phyloP scores from a whole-genome alignment of 805 yeast species.

The Candida parachauliodes region DNA sequence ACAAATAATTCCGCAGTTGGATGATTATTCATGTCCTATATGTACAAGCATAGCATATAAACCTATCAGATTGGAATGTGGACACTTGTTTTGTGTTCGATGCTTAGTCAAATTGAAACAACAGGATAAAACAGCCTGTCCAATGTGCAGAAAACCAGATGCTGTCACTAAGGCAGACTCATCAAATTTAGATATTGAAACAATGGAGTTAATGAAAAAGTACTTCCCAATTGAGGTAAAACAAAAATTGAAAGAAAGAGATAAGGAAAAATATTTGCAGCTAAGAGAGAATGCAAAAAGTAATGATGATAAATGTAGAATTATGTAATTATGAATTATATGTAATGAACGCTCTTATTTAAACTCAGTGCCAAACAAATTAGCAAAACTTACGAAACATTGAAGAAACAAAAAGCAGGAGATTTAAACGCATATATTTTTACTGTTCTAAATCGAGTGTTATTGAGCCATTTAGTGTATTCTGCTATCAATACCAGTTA shows the following conservation, averaged over 20 bases:
- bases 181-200: slow-evolving; percentile 52
- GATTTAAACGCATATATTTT: no score
- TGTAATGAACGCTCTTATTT: background rate
- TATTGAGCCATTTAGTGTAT: no score
- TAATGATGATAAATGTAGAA: background rate
- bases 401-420: no score
- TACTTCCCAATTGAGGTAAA: slow-evolving; percentile 69
- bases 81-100: slow-evolving; percentile 68
- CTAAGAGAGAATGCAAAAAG: slow-evolving; percentile 3
- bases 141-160: slow-evolving; percentile 54
- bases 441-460: no score
- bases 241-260: slow-evolving; percentile 53
- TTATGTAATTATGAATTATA: background rate
- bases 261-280: slow-evolving; percentile 34
- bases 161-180: slow-evolving; percentile 60
- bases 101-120: slow-evolving; percentile 69
- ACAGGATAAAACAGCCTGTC: slow-evolving; percentile 57
- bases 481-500: no score
- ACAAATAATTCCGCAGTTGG: slow-evolving; percentile 65
- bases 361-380: no score
- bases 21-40: slow-evolving; percentile 72
- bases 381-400: no score
- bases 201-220: slow-evolving; percentile 49
- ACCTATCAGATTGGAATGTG: slow-evolving; percentile 63
- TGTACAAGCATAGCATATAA: slow-evolving; percentile 69